Evolutionary conservation across 352 stramenopile genomes (phyloP).

Genomic region (Aphanomyces cochlioides): DNA sequence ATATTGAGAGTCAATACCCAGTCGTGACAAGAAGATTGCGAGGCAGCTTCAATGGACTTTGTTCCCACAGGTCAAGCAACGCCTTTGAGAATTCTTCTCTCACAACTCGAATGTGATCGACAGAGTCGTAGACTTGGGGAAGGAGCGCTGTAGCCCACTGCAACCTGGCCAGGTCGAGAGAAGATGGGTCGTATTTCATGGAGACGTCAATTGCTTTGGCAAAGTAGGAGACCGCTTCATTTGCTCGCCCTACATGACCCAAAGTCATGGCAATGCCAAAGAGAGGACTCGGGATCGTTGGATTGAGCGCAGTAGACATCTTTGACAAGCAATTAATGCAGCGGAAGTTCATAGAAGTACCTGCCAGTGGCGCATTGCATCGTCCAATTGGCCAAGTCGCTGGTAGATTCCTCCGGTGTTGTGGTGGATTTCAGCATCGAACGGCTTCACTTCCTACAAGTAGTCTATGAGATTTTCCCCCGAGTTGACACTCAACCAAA

Average conservation of each 20-base stretch:
- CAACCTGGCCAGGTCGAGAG: constrained; percentile 15
- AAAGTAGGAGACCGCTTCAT: not conserved
- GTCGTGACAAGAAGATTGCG: constrained; percentile 33
- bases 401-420: constrained; percentile 15
- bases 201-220: not conserved
- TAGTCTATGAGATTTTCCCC: not conserved
- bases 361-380: constrained; percentile 3
- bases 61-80: constrained; percentile 25
- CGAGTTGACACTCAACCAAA: not conserved
- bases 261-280: not conserved
- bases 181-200: not conserved
- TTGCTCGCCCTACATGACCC: not conserved
- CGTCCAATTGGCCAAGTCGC: not conserved
- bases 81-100: constrained; percentile 28
- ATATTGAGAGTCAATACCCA: constrained; percentile 16
- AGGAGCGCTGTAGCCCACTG: constrained; percentile 34
- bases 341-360: not conserved
- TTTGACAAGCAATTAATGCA: not conserved
- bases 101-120: constrained; percentile 21
- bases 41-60: constrained; percentile 17
- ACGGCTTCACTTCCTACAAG: not conserved
- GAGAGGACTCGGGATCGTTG: not conserved
- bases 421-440: constrained; percentile 4
- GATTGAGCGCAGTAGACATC: not conserved
- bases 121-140: constrained; percentile 37